A percentile compares a stretch with the other conserved stretches of the same genome.
These are phyloP conservation scores for Panellus pusillus DNA, from an alignment of 768 basidiomycete species.

Conservation along the genomic window DNA sequence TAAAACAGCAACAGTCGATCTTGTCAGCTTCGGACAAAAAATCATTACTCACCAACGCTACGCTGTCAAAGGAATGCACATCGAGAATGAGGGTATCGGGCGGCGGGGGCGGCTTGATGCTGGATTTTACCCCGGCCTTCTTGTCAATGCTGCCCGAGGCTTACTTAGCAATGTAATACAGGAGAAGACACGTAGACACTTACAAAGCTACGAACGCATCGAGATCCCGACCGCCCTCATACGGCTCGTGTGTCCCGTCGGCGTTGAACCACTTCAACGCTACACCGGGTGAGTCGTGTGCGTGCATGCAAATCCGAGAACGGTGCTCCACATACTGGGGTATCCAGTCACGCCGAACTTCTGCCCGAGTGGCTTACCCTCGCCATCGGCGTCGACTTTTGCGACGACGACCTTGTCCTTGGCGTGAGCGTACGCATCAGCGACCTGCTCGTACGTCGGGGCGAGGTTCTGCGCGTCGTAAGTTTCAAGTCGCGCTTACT, in stretches of 20 bases:
- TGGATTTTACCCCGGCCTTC: conserved; percentile 83
- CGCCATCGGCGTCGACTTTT: conserved; percentile 92
- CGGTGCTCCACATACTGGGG: conserved; percentile 66
- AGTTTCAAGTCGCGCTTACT: neutral
- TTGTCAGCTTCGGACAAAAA: neutral
- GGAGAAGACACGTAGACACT: conserved; percentile 26
- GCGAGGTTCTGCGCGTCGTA: conserved; percentile 68
- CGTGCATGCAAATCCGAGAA: conserved; percentile 3
- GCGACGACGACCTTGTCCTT: conserved; percentile 86
- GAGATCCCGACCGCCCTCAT: conserved; percentile 79
- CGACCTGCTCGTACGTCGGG: conserved; percentile 85
- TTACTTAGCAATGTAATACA: neutral
- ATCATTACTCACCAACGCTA: conserved; percentile 56
- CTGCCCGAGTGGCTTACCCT: conserved; percentile 70
- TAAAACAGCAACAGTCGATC: conserved; percentile 25
- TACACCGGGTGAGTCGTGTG: conserved; percentile 31
- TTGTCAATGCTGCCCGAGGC: conserved; percentile 55
- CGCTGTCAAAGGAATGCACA: conserved; percentile 68
- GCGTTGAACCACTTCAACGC: conserved; percentile 91
- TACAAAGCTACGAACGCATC: conserved; percentile 77
- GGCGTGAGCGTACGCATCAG: conserved; percentile 76
- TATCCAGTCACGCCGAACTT: conserved; percentile 82
- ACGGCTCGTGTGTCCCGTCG: conserved; percentile 64
- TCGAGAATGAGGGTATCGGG: conserved; percentile 70
- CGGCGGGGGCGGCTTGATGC: conserved; percentile 81